These are phyloP conservation scores for Fusarium sulawesiense DNA, from an alignment of 2,329 filamentous ascomycete species.

Conservation along the genomic window DNA sequence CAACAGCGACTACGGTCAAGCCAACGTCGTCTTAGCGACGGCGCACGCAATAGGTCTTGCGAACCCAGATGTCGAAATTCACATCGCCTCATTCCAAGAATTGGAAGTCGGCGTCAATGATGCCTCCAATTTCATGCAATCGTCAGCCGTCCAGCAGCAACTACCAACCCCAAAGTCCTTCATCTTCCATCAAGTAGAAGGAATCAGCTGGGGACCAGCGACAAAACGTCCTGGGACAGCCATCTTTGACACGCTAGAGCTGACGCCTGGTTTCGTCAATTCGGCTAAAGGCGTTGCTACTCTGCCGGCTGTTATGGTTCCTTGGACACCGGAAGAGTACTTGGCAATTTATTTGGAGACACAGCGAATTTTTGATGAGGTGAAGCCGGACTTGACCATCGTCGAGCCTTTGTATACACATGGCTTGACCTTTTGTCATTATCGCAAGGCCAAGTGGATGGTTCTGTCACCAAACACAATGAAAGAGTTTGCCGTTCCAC, in stretches of 20 bases:
- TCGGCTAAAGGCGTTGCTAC: background rate
- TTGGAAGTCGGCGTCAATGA: background rate
- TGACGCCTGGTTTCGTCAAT: background rate
- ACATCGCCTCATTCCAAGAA: background rate
- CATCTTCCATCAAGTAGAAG: background rate
- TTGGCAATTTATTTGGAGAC: background rate
- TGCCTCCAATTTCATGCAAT: background rate
- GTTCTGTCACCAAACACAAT: background rate
- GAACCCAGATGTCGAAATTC: background rate
- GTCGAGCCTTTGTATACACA: background rate
- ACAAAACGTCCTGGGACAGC: background rate
- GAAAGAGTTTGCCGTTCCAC: background rate
- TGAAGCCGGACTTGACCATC: background rate
- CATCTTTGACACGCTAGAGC: background rate
- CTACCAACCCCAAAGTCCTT: background rate
- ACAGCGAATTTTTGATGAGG: accelerated
- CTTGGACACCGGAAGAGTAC: background rate
- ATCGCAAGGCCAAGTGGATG: background rate
- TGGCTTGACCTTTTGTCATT: background rate
- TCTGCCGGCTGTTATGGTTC: background rate
- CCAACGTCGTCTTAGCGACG: background rate
- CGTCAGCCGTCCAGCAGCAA: background rate
- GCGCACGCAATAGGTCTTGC: background rate
- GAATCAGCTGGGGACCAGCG: background rate
- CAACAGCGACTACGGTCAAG: background rate